These are phyloP conservation scores for Phytophthora pinifolia DNA, from an alignment of 352 stramenopile genomes.

Conservation along the genomic window DNA sequence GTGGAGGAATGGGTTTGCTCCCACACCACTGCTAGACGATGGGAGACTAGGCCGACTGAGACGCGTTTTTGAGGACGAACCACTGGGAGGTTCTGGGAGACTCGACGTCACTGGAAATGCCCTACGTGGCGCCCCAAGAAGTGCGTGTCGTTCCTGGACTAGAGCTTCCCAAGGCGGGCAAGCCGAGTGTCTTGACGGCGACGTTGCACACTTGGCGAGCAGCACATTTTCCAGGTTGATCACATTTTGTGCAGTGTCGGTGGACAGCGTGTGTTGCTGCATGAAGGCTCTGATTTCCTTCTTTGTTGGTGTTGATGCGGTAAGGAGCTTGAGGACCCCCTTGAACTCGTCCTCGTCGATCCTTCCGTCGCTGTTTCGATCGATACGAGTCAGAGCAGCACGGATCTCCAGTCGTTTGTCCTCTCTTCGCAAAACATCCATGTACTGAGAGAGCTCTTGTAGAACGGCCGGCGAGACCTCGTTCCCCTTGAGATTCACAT, in stretches of 20 bases:
- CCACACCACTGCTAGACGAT: slow-evolving; percentile 3
- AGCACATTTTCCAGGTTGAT: slow-evolving; percentile 74
- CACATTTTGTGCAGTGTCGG: slow-evolving; percentile 50
- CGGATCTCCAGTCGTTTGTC: slow-evolving; percentile 83
- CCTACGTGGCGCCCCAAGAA: slow-evolving; percentile 19
- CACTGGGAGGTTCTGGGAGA: slow-evolving; percentile 1
- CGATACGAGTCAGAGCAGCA: slow-evolving; percentile 65
- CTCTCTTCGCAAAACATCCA: slow-evolving; percentile 69
- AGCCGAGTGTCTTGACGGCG: slow-evolving; percentile 68
- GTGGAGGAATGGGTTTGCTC: slow-evolving; percentile 3
- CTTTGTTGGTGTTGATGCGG: slow-evolving; percentile 65
- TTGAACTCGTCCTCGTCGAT: slow-evolving; percentile 83
- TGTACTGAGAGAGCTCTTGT: slow-evolving; percentile 74
- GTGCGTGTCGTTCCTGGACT: slow-evolving; percentile 73
- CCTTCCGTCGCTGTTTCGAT: slow-evolving; percentile 49
- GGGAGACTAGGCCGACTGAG: slow-evolving; percentile 11
- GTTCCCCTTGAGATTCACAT: slow-evolving; percentile 79
- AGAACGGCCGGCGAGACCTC: slow-evolving; percentile 61
- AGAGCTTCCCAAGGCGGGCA: slow-evolving; percentile 73
- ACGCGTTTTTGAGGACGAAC: slow-evolving; percentile 1
- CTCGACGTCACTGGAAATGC: slow-evolving; percentile 4
- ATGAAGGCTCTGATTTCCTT: slow-evolving; percentile 73
- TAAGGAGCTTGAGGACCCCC: slow-evolving; percentile 77
- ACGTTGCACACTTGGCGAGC: slow-evolving; percentile 67
- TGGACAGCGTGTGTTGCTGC: slow-evolving; percentile 51